phyloP scores from a whole-genome alignment of 768 basidiomycete genomes.

The Lentinula boryana region DNA sequence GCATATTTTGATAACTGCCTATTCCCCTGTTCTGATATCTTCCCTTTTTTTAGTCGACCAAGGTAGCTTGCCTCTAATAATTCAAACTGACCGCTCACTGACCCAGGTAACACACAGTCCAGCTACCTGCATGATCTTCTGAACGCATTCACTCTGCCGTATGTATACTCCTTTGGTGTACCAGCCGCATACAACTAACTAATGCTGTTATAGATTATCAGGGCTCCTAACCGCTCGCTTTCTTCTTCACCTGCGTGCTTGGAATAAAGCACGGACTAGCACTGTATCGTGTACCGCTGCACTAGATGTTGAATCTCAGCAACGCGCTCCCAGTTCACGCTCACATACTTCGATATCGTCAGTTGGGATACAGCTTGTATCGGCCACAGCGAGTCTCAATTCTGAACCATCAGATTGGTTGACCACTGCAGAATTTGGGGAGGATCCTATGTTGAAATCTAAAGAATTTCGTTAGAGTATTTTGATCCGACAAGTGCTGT shows the following conservation, averaged over 20 bases:
- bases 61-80: not conserved
- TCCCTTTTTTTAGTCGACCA: not conserved
- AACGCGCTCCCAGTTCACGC: not conserved
- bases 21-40: not conserved
- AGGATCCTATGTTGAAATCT: not conserved
- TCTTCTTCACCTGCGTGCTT: constrained; percentile 15
- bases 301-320: not conserved
- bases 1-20: not conserved
- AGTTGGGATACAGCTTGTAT: not conserved
- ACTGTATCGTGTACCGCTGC: not conserved
- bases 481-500: too few relatives aligned
- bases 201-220: constrained; percentile 9
- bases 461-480: not conserved
- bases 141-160: constrained; percentile 6
- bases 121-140: constrained; percentile 5
- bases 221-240: constrained; percentile 19
- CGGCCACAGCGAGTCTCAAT: not conserved
- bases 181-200: not conserved
- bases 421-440: not conserved
- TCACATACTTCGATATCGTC: not conserved
- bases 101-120: not conserved
- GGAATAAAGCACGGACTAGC: constrained; percentile 7
- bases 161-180: not conserved
- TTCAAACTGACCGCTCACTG: not conserved
- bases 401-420: not conserved